A percentile compares a stretch with the other conserved stretches of the same genome.
Evolutionary conservation across 805 yeast species (phyloP).

Genomic region (Pichia californica): DNA sequence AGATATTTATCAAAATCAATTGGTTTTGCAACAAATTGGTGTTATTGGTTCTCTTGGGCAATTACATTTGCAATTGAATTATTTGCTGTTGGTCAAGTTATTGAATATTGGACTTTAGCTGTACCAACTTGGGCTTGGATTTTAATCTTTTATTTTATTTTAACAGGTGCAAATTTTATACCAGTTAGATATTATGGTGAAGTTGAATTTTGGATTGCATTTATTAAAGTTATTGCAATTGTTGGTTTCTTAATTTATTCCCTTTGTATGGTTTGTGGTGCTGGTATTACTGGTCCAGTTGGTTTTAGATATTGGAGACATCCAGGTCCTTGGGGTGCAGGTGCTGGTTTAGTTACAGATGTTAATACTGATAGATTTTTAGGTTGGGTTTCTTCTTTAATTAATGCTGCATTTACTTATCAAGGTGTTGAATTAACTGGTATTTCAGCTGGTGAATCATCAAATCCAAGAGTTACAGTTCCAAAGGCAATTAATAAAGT

Average conservation of each 20-base stretch:
- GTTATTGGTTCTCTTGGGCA: slow-evolving; percentile 76
- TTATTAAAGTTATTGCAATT: slow-evolving; percentile 60
- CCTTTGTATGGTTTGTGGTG: slow-evolving; percentile 70
- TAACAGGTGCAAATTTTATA: slow-evolving; percentile 49
- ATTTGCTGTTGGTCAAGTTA: slow-evolving; percentile 61
- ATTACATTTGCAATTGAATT: slow-evolving; percentile 70
- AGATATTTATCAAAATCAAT: slow-evolving; percentile 64
- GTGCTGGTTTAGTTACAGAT: slow-evolving; percentile 47
- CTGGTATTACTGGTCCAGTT: slow-evolving; percentile 58
- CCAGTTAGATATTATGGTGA: slow-evolving; percentile 73
- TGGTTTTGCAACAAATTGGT: slow-evolving; percentile 68
- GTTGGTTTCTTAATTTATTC: slow-evolving; percentile 65
- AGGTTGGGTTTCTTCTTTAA: slow-evolving; percentile 64
- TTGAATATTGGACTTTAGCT: slow-evolving; percentile 59
- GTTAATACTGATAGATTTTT: slow-evolving; percentile 51
- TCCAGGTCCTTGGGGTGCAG: slow-evolving; percentile 63
- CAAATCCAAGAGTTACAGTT: slow-evolving; percentile 61
- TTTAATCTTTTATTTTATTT: slow-evolving; percentile 52
- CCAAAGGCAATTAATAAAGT: slow-evolving; percentile 71
- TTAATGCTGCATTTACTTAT: slow-evolving; percentile 73
- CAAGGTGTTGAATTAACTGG: slow-evolving; percentile 78
- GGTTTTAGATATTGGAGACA: slow-evolving; percentile 79
- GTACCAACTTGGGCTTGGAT: slow-evolving; percentile 75
- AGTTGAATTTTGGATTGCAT: slow-evolving; percentile 68
- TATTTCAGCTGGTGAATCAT: slow-evolving; percentile 68